Evolutionary conservation across 495 filamentous ascomycete genomes (phyloP), one percentile per base, ranked within the genome.

Genomic region (Acidiella bohemica): DNA sequence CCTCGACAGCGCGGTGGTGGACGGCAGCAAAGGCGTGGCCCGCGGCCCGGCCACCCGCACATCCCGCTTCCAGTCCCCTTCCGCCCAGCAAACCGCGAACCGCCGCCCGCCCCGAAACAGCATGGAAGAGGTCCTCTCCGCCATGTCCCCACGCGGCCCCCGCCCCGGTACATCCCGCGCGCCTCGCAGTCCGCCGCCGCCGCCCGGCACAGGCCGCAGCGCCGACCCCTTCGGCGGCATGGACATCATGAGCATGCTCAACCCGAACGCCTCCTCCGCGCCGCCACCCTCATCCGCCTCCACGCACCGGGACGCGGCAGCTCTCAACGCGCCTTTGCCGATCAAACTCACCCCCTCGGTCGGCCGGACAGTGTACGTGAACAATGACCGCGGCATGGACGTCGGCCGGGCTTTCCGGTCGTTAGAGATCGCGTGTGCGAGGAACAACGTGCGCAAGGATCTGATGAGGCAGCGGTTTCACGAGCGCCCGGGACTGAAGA

Each of bases 401-500:
- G 42, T 80, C 4, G 70, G 63, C 0, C 48, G 63, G 16, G 75
- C 70, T 0, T 61, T 87, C 36, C 53, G 54, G 35, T 51, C 61
- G 31, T 49, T 88, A 36, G 61, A 67, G 9, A 47, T 58, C 11
- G 46, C 67, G 29, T 57, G 65, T 35, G 32, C 50, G 29, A 54
- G 59, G 41, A 86, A 86, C 53, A 62, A 47, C 11, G 58, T 87
- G 14, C 58, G 47, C 48, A 7, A 16, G 3, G 72, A 81, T 53
- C 53, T 60, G 29, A 32, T 41, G 3, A 39, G 26, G 43, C 79
- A 86, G 59, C 57, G 66, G 42, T 80, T 71, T 44, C 75, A 88
- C 56, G 83, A 87, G 64, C 60, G 80, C 33, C 67, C 71, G 2
- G 80, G 78, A 3, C 53, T 81, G 57, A 83, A 83, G 69, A 66